A percentile compares a stretch with the other conserved stretches of the same genome.
These are phyloP conservation scores for Aspergillus sp. DNA, from an alignment of 2,329 filamentous ascomycete genomes.

Conservation along the genomic window DNA sequence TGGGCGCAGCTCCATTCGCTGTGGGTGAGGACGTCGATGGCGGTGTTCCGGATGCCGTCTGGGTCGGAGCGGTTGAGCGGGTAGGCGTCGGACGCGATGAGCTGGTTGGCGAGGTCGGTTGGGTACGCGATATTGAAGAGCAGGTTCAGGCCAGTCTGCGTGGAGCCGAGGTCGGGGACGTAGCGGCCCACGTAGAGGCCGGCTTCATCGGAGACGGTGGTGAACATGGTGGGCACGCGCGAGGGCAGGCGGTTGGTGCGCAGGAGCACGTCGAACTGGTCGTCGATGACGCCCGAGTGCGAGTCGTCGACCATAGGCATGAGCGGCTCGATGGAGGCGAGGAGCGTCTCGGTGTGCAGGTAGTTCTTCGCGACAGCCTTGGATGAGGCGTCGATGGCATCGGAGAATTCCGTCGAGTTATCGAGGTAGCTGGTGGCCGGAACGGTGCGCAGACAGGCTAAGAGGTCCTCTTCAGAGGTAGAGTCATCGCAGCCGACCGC, in stretches of 20 bases:
- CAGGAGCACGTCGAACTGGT: constrained; percentile 26
- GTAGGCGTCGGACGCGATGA: constrained; percentile 15
- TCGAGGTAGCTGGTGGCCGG: constrained; percentile 20
- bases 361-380: constrained; percentile 11
- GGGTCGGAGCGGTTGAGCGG: constrained; percentile 11
- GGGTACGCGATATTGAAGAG: constrained; percentile 17
- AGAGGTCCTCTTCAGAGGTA: constrained; percentile 8
- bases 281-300: constrained; percentile 22
- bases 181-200: constrained; percentile 13
- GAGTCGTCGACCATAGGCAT: constrained; percentile 28
- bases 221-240: constrained; percentile 27
- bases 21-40: constrained; percentile 12
- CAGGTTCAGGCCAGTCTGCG: constrained; percentile 9
- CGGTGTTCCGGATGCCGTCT: constrained; percentile 17
- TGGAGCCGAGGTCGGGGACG: constrained; percentile 11
- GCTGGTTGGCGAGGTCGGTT: constrained; percentile 9
- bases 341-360: constrained; percentile 15
- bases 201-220: constrained; percentile 25
- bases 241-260: constrained; percentile 17
- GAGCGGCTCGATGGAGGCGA: constrained; percentile 21
- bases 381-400: constrained; percentile 7
- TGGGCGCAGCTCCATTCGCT: constrained; percentile 19
- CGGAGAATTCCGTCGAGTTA: constrained; percentile 18
- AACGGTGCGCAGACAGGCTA: constrained; percentile 22
- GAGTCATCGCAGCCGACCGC: constrained; percentile 22